Percentiles rank a stretch among this genome's conserved stretches.
phyloP scores from a whole-genome alignment of 345 rosid genomes.

The Moricandia moricandioides region DNA sequence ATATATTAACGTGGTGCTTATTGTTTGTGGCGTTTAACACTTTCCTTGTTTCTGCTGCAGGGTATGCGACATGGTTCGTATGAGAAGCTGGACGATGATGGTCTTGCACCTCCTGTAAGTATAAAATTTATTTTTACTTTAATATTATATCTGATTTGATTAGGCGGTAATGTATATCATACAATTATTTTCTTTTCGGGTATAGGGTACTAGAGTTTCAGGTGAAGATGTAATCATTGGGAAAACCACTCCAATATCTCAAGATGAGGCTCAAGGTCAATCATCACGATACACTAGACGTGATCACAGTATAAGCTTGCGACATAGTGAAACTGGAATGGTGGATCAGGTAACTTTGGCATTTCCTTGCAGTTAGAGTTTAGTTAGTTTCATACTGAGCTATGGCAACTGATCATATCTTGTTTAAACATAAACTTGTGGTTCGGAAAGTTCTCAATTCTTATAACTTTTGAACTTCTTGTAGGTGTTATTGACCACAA shows the following conservation, averaged over 20 bases:
- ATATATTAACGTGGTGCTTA: background rate
- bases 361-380: too few relatives aligned
- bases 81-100: constrained; percentile 96
- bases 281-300: constrained; percentile 76
- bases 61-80: constrained; percentile 99
- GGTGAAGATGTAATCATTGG: constrained; percentile 99
- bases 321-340: constrained; percentile 96
- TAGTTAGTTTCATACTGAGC: background rate
- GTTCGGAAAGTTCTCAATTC: background rate
- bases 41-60: constrained; percentile 51
- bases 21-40: constrained; percentile 16
- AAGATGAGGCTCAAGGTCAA: constrained; percentile 92
- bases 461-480: constrained; percentile 11
- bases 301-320: constrained; percentile 94
- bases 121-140: background rate
- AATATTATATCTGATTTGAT: constrained; percentile 5
- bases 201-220: constrained; percentile 91
- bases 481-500: constrained; percentile 93
- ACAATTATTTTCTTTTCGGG: background rate
- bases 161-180: background rate
- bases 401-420: background rate
- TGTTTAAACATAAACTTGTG: background rate
- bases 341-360: constrained; percentile 80
- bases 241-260: constrained; percentile 88
- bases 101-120: constrained; percentile 98